Evolutionary conservation across 2,329 filamentous ascomycete species (phyloP).

Genomic region (Arthrobotrys conoides): DNA sequence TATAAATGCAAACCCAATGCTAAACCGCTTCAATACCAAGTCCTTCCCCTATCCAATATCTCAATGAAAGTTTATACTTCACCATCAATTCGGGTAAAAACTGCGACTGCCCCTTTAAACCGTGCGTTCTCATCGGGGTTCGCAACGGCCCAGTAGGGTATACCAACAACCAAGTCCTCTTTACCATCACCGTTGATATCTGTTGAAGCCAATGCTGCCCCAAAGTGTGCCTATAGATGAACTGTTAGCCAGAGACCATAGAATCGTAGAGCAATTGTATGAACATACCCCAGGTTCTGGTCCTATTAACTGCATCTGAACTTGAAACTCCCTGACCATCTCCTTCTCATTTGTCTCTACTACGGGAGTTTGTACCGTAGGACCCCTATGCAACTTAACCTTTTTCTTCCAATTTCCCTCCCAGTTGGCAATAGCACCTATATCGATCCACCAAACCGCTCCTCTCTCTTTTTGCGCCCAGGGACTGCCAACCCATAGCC

Average conservation of each 20-base stretch:
- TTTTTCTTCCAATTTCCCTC: slow-evolving; percentile 22
- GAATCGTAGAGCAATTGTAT: not conserved
- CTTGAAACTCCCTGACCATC: slow-evolving; percentile 35
- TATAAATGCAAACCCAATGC: slow-evolving; percentile 20
- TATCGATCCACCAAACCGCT: slow-evolving; percentile 63
- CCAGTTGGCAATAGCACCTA: slow-evolving; percentile 53
- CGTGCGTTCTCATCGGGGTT: slow-evolving; percentile 58
- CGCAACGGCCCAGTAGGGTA: slow-evolving; percentile 61
- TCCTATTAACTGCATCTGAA: slow-evolving; percentile 40
- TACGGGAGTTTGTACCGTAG: not conserved
- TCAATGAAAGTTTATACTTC: slow-evolving; percentile 10
- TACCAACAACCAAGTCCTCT: slow-evolving; percentile 62
- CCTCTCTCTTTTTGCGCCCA: slow-evolving; percentile 62
- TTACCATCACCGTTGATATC: slow-evolving; percentile 50
- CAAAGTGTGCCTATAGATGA: slow-evolving; percentile 46
- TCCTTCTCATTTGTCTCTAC: not conserved
- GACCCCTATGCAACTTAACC: slow-evolving; percentile 4
- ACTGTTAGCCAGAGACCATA: not conserved
- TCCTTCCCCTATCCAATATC: not conserved
- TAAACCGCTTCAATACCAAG: slow-evolving; percentile 16
- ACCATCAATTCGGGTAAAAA: slow-evolving; percentile 51
- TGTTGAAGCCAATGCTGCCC: slow-evolving; percentile 46
- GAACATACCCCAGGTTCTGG: slow-evolving; percentile 60
- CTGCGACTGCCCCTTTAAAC: slow-evolving; percentile 62
- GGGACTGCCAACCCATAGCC: slow-evolving; percentile 61